phyloP scores from a whole-genome alignment of 2,329 filamentous ascomycete genomes.

The Saccharata proteae region DNA sequence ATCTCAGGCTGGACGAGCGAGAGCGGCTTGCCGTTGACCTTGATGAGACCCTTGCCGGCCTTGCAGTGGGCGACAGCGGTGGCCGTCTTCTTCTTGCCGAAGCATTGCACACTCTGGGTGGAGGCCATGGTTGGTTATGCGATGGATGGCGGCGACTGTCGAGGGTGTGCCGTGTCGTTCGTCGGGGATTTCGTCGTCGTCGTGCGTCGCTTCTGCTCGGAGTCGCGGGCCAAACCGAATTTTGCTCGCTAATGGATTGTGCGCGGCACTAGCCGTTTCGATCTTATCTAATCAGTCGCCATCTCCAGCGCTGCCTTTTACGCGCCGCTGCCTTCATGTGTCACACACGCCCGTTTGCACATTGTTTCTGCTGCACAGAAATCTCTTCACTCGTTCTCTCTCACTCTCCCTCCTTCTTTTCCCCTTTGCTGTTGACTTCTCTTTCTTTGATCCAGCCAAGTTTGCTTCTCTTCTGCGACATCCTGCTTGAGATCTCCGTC shows the following conservation, averaged over 20 bases:
- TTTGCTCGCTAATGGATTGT: constrained; percentile 10
- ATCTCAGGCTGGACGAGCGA: constrained; percentile 90
- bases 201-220: constrained; percentile 6
- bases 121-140: constrained; percentile 55
- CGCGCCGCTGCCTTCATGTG: too few species aligned
- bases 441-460: not conserved
- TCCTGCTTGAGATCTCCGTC: not conserved
- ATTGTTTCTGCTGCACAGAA: too few species aligned
- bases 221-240: constrained; percentile 3
- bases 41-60: constrained; percentile 82
- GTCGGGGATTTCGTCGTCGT: constrained; percentile 7
- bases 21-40: constrained; percentile 97
- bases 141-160: constrained; percentile 5
- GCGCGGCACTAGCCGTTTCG: constrained; percentile 5
- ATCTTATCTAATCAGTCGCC: constrained; percentile 8
- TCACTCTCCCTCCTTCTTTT: too few species aligned
- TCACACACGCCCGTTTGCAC: too few species aligned
- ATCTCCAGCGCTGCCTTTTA: not conserved
- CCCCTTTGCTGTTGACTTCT: not conserved
- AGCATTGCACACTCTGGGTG: constrained; percentile 60
- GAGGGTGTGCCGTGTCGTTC: constrained; percentile 8
- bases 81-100: constrained; percentile 71
- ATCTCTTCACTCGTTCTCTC: not conserved
- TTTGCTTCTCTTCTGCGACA: constrained; percentile 2
- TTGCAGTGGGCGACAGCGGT: constrained; percentile 88